Evolutionary conservation across 345 rosid species (phyloP).

Genomic region (Conringia planisiliqua): DNA sequence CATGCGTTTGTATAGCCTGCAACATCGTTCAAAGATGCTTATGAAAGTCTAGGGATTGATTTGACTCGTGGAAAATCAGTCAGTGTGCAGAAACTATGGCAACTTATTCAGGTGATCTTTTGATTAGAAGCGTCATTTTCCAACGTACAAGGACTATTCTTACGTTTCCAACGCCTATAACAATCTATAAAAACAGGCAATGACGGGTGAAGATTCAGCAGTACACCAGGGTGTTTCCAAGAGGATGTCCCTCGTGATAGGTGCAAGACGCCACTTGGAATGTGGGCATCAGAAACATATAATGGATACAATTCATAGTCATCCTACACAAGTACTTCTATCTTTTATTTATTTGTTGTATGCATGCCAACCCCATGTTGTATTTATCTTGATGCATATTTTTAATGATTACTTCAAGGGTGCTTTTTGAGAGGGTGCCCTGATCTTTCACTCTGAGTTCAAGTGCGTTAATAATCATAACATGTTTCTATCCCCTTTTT

Average conservation of each 20-base stretch:
- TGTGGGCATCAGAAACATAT: slow-evolving; percentile 92
- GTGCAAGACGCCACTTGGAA: slow-evolving; percentile 88
- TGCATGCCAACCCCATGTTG: background rate
- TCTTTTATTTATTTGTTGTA: background rate
- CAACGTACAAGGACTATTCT: slow-evolving; percentile 11
- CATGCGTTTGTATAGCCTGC: slow-evolving; percentile 56
- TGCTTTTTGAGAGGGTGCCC: background rate
- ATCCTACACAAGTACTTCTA: slow-evolving; percentile 77
- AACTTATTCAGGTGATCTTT: slow-evolving; percentile 73
- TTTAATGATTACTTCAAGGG: background rate
- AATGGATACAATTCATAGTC: slow-evolving; percentile 91
- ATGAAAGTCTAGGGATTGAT: slow-evolving; percentile 47
- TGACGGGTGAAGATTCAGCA: slow-evolving; percentile 71
- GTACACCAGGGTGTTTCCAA: slow-evolving; percentile 54
- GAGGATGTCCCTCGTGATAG: slow-evolving; percentile 74
- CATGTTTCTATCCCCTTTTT: slow-evolving; percentile 1
- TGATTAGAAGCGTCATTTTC: background rate
- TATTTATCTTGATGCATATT: background rate
- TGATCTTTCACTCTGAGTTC: background rate
- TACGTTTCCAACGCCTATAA: background rate
- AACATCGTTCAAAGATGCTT: slow-evolving; percentile 71
- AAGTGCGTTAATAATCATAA: slow-evolving; percentile 17
- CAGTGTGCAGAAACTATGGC: slow-evolving; percentile 95
- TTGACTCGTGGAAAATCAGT: slow-evolving; percentile 81
- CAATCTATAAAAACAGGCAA: slow-evolving; percentile 41